These are phyloP conservation scores for Phyllosticta citrichinensis DNA, from an alignment of 2,329 filamentous ascomycete species.

Conservation along the genomic window DNA sequence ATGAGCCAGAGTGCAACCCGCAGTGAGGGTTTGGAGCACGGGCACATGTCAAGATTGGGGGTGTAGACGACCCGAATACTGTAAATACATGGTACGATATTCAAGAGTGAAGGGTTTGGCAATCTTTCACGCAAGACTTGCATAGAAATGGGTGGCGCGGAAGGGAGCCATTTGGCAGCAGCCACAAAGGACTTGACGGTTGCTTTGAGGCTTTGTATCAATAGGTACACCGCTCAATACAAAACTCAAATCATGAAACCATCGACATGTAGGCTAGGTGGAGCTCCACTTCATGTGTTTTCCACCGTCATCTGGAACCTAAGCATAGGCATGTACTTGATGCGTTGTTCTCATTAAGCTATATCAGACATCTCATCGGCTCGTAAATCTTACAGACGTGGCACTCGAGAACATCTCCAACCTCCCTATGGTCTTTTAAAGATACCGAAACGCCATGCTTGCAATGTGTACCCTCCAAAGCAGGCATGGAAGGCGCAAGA, in stretches of 20 bases:
- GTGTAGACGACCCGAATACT: not conserved
- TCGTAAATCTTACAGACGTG: slow-evolving; percentile 8
- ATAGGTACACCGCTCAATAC: not conserved
- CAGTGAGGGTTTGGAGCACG: not conserved
- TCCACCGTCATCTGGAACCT: not conserved
- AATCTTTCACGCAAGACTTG: not conserved
- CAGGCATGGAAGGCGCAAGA: not conserved
- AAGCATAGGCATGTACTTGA: not conserved
- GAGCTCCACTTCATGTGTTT: not conserved
- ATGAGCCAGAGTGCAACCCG: not conserved
- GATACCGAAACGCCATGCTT: slow-evolving; percentile 27
- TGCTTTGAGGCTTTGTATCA: not conserved
- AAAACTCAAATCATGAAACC: not conserved
- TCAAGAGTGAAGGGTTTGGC: not conserved
- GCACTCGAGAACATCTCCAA: not conserved
- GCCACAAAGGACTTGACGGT: not conserved
- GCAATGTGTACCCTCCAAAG: slow-evolving; percentile 16
- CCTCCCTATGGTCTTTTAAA: not conserved
- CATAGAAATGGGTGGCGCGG: not conserved
- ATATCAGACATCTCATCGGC: slow-evolving; percentile 7
- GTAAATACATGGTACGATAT: not conserved
- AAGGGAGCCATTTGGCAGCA: not conserved
- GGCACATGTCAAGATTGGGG: not conserved
- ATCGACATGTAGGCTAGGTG: not conserved
- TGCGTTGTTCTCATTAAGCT: slow-evolving; percentile 9